Base-by-base conservation (phyloP, 225 moss, liverwort and hornwort species). In the Takakia lepidozioides region DNA sequence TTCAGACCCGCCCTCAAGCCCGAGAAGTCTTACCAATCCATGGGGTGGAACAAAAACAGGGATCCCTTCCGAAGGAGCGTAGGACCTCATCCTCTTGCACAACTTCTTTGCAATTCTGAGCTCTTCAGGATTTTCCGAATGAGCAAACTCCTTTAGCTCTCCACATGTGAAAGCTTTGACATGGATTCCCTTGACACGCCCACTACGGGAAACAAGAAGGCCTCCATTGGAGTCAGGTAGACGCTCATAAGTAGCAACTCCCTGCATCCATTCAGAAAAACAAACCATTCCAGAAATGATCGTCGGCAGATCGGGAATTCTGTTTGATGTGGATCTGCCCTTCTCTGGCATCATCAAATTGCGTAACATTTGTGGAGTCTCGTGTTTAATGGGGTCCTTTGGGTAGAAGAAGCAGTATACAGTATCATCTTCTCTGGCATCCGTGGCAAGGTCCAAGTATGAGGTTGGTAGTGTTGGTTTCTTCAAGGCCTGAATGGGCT, bases 181-280 rank as follows among this genome's bases (percentile, higher is more conserved):
- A 47, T 79, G 79, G 3, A 79, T 27, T 24, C 79, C 79, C 46
- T 79, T 79, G 8, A 79, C 62, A 10, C 60, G n/a, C 0, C 79
- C 79, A 21, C 79, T 74, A 3, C 79, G 79, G 2, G 79, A 79
- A 0, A 74, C 46, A 19, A 79, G 37, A n/a, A 74, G 67, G 1
- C 66, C 63, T 0, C 74, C 74, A 38, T 74, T 66, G 0, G 60
- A 54, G 16, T 79, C 79, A 8, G 69, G 74, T 0, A 63, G 50
- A 15, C 63, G 49, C 22, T 8, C 45, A 11, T 79, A 79, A 42
- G 43, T 27, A 4, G 57, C 79, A 9, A 74, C 60, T 23, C 79
- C 74, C 66, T 79, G 79, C 79, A 79, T 79, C 69, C 70, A 67
- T 27, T 79, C 79, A 3, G 74, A 63, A 3, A 69, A 70, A 38